Conservation (phyloP, 441 rosid genomes). For the Brassica balearica region DNA sequence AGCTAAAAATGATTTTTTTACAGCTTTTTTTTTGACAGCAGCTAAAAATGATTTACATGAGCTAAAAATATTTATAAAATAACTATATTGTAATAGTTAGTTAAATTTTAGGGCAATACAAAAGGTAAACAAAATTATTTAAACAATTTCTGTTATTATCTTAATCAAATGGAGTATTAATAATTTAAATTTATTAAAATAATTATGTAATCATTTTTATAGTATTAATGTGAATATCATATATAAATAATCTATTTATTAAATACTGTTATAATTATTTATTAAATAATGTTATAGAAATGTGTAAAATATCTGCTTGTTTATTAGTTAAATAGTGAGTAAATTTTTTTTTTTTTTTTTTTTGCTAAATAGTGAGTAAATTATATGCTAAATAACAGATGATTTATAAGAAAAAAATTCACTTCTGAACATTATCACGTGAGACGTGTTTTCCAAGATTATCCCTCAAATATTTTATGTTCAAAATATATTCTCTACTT, state of each 20-base stretch:
- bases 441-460: background rate
- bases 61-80: too few relatives aligned
- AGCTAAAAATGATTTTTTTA: too few relatives aligned
- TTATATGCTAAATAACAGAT: background rate
- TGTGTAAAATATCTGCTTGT: background rate
- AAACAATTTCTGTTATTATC: background rate
- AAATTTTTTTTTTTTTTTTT: too few relatives aligned
- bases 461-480: constrained; percentile 10
- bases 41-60: background rate
- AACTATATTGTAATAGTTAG: background rate
- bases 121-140: background rate
- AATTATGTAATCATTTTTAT: background rate
- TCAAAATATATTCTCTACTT: background rate
- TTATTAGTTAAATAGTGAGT: background rate
- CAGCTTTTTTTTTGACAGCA: too few relatives aligned
- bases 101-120: background rate
- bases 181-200: too few relatives aligned
- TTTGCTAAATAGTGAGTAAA: too few relatives aligned
- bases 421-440: background rate
- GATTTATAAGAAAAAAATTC: background rate
- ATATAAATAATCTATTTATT: too few relatives aligned
- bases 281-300: background rate
- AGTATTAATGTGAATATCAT: background rate
- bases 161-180: too few relatives aligned
- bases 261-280: background rate